A percentile compares a stretch with the other conserved stretches of the same genome.
phyloP scores from a whole-genome alignment of 345 rosid genomes.

The Rhodamnia argentea region DNA sequence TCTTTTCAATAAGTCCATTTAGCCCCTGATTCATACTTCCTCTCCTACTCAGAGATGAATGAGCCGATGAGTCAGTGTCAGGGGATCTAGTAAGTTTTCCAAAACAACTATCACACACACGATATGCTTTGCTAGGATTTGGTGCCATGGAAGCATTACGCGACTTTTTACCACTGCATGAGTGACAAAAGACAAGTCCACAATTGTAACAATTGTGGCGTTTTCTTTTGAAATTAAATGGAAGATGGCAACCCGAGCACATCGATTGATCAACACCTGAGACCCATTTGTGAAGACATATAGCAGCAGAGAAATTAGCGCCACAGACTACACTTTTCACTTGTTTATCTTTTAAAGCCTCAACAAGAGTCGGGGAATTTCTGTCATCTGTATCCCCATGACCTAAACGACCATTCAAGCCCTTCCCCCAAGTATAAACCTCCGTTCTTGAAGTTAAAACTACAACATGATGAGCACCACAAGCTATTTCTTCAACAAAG shows the following conservation, averaged over 20 bases:
- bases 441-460: slow-evolving; percentile 71
- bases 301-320: slow-evolving; percentile 54
- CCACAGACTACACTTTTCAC: slow-evolving; percentile 75
- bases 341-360: slow-evolving; percentile 62
- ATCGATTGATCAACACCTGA: slow-evolving; percentile 68
- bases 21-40: slow-evolving; percentile 43
- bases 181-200: slow-evolving; percentile 64
- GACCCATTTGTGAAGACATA: slow-evolving; percentile 72
- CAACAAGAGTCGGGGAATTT: slow-evolving; percentile 48
- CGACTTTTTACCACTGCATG: slow-evolving; percentile 69
- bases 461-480: slow-evolving; percentile 72
- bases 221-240: slow-evolving; percentile 66
- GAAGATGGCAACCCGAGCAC: slow-evolving; percentile 67
- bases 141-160: slow-evolving; percentile 78
- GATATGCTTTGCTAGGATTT: slow-evolving; percentile 54
- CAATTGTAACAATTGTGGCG: slow-evolving; percentile 77
- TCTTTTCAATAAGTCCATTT: slow-evolving; percentile 29
- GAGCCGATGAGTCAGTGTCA: slow-evolving; percentile 39
- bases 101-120: slow-evolving; percentile 66
- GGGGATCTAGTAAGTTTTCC: slow-evolving; percentile 43
- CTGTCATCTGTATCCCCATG: slow-evolving; percentile 66
- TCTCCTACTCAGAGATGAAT: slow-evolving; percentile 42
- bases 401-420: slow-evolving; percentile 67
- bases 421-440: slow-evolving; percentile 85
- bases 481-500: slow-evolving; percentile 70